These are phyloP conservation scores for Pilaira anomala DNA, from an alignment of 192 early-diverging fungal species.

Conservation along the genomic window DNA sequence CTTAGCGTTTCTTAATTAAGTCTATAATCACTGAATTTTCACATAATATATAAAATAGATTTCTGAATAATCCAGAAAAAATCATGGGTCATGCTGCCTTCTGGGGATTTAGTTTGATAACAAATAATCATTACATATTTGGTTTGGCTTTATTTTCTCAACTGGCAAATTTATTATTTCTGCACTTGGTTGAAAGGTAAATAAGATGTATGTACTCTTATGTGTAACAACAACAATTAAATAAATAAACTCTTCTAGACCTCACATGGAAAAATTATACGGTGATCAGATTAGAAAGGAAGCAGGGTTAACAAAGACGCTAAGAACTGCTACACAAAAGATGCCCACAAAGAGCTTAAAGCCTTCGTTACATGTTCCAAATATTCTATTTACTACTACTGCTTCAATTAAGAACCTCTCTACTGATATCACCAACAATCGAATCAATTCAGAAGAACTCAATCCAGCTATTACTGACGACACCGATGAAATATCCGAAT, in stretches of 20 bases:
- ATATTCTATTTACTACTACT: too few species aligned
- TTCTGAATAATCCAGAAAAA: conserved; percentile 90
- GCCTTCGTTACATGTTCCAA: too few species aligned
- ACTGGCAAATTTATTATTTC: conserved; percentile 75
- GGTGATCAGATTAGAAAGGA: conserved; percentile 80
- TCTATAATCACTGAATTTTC: too few species aligned
- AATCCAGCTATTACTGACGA: too few species aligned
- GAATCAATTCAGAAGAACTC: too few species aligned
- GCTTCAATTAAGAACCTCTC: too few species aligned
- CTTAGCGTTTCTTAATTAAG: too few species aligned
- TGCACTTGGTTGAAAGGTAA: conserved; percentile 73
- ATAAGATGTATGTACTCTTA: too few species aligned
- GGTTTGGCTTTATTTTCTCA: conserved; percentile 82
- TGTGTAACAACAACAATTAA: not conserved
- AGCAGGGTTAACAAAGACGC: conserved; percentile 71
- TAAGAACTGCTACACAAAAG: conserved; percentile 52
- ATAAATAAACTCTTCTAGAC: conserved; percentile 41
- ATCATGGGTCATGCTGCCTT: conserved; percentile 89
- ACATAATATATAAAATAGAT: not conserved
- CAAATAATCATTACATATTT: conserved; percentile 76
- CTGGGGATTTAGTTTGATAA: conserved; percentile 88
- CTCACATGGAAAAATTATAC: conserved; percentile 88
- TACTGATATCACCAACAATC: too few species aligned
- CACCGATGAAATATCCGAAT: too few species aligned
- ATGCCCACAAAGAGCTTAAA: conserved; percentile 34